Percentiles rank a stretch among this genome's conserved stretches.
These are phyloP conservation scores for Lanzia echinophila DNA, from an alignment of 2,329 filamentous ascomycete genomes.

Conservation along the genomic window DNA sequence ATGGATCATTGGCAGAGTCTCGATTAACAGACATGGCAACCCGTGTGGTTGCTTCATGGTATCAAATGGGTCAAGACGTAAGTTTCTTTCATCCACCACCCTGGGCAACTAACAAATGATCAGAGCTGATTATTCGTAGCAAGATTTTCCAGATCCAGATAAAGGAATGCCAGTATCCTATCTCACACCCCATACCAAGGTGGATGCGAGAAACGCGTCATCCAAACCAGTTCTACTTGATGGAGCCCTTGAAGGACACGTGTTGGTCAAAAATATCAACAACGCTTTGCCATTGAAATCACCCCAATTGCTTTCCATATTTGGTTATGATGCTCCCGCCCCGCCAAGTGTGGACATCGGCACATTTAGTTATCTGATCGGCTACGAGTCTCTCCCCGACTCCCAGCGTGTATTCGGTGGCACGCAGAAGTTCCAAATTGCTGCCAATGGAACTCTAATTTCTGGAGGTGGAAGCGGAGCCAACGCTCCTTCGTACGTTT, in stretches of 20 bases:
- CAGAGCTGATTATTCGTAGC: constrained; percentile 6
- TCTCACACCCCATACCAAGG: constrained; percentile 41
- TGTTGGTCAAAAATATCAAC: constrained; percentile 54
- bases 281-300: constrained; percentile 46
- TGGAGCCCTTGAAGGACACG: constrained; percentile 55
- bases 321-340: constrained; percentile 47
- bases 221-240: constrained; percentile 38
- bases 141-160: constrained; percentile 31
- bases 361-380: neutral
- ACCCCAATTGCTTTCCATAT: constrained; percentile 47
- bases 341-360: neutral
- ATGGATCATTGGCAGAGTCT: constrained; percentile 40
- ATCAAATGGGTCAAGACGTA: constrained; percentile 49
- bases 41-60: constrained; percentile 51
- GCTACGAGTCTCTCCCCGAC: neutral
- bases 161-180: constrained; percentile 45
- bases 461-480: constrained; percentile 30
- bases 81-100: constrained; percentile 14
- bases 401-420: neutral
- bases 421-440: neutral
- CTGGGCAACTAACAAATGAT: neutral
- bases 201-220: constrained; percentile 49
- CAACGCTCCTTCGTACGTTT: constrained; percentile 41
- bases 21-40: constrained; percentile 59
- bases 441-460: neutral